A percentile compares a stretch with the other conserved stretches of the same genome.
Conservation (phyloP, 352 stramenopile genomes). For the Aphanomyces euteiches region DNA sequence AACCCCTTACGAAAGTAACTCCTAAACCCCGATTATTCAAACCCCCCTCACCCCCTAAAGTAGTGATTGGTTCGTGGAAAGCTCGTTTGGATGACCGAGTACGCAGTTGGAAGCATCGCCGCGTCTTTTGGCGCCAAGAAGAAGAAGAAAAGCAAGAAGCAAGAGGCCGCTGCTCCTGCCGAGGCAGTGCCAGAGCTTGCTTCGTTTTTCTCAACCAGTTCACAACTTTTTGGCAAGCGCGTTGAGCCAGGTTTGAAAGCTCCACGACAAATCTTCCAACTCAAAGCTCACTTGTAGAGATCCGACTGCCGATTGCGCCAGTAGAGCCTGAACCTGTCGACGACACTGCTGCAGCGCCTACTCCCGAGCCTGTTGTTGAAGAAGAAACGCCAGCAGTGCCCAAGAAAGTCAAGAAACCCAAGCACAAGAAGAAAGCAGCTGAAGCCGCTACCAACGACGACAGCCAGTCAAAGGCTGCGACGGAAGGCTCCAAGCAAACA, state of each 20-base stretch:
- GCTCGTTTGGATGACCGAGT: constrained; percentile 5
- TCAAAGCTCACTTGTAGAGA: too few species aligned
- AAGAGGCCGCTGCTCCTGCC: neutral
- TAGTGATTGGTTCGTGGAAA: too few species aligned
- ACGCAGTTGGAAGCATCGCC: constrained; percentile 24
- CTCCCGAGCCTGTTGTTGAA: constrained; percentile 5
- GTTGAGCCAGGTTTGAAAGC: too few species aligned
- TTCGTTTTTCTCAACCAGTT: constrained; percentile 28
- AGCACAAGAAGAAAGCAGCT: constrained; percentile 30
- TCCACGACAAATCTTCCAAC: neutral
- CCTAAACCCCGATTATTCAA: too few species aligned
- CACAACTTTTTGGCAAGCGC: constrained; percentile 24
- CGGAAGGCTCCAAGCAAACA: neutral
- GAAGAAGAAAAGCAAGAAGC: constrained; percentile 6
- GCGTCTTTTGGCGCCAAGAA: constrained; percentile 25
- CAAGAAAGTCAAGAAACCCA: constrained; percentile 32
- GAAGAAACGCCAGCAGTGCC: neutral
- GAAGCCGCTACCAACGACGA: neutral
- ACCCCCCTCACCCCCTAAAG: too few species aligned
- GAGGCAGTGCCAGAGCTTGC: constrained; percentile 1
- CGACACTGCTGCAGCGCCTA: neutral
- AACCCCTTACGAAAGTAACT: too few species aligned
- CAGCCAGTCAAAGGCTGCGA: neutral
- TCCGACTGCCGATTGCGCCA: neutral
- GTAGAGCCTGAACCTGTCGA: neutral